Evolutionary conservation across 495 filamentous ascomycete species (phyloP).

Genomic region (Penicillium salamii): DNA sequence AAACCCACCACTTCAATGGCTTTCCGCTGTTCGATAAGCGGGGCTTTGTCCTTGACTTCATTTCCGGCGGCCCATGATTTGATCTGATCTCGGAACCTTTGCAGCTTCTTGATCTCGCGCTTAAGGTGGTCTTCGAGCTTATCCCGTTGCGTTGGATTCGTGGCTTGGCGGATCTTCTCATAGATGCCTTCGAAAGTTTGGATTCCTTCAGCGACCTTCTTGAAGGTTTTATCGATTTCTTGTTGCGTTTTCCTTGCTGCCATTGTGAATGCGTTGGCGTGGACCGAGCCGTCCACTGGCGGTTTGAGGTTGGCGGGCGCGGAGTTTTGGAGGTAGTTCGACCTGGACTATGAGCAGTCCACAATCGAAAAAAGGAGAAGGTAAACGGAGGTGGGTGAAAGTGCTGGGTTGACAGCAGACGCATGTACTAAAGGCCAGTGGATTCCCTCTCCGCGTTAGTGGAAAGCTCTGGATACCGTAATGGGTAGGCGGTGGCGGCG

Average conservation of each 20-base stretch:
- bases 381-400: too few species aligned
- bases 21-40: constrained; percentile 86
- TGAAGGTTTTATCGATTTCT: constrained; percentile 98
- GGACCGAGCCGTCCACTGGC: constrained; percentile 23
- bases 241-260: constrained; percentile 91
- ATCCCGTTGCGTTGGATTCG: constrained; percentile 93
- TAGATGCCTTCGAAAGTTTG: constrained; percentile 86
- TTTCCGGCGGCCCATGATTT: constrained; percentile 97
- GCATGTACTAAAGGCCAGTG: constrained; percentile 10
- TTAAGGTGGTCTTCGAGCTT: constrained; percentile 97
- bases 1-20: constrained; percentile 84
- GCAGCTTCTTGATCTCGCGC: constrained; percentile 99
- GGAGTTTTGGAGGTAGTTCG: constrained; percentile 19
- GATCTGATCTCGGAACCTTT: constrained; percentile 95
- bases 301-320: constrained; percentile 12
- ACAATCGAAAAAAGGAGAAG: constrained; percentile 7
- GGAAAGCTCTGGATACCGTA: constrained; percentile 27
- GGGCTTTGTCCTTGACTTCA: constrained; percentile 98
- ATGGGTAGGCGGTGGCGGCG: constrained; percentile 33
- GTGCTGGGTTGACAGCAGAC: constrained; percentile 15
- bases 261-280: constrained; percentile 54
- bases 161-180: constrained; percentile 89
- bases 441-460: constrained; percentile 19
- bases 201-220: constrained; percentile 92
- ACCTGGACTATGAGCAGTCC: constrained; percentile 11